Base-by-base conservation (phyloP, 768 basidiomycete genomes). In the Pleurotus tuoliensis region DNA sequence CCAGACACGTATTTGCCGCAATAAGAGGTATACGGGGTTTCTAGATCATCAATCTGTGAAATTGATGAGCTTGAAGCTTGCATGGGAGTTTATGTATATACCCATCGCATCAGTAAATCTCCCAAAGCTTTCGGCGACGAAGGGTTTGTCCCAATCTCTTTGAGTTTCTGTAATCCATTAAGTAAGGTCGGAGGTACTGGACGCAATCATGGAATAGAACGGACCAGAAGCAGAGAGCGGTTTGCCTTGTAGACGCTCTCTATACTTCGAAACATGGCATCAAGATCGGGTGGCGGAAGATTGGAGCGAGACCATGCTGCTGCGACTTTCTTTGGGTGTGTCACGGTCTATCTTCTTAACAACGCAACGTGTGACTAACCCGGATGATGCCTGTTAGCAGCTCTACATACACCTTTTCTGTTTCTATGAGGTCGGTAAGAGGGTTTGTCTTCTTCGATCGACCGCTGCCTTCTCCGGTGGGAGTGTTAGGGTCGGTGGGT, bases 261-360 rank as follows among this genome's bases (percentile, higher is more conserved):
- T 51, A 98, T 84, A 62, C 88, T 87, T 61, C 97, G 80, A 72
- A 99, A 99, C 91, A 98, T 96, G 52, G 80, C 72, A 71, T 99
- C 97, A 27, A 99, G 80, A 61, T 92, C 88, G 6, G 82, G 82
- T 13, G 97, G 97, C 15, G 97, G 97, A 39, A 99, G 86, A 69
- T 98, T 98, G 40, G 86, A 82, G 41, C 94, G 79, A 8, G 95
- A 97, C 97, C 97, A 99, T 48, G 97, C 97, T n/a, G 88, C 87
- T 8, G 97, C 97, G 4, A 97, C 90, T 83, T 90, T 93, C 94
- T 98, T 20, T 61, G 27, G 30, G 30, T 34, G 30, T 34, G 30
- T 34, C 11, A 34, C 9, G 8, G 30, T 34, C 30, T 34, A 34
- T 34, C 30, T 34, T 34, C 30, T 34, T 34, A 34, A 34, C 30